Evolutionary conservation across 306 rosid species (phyloP), one percentile per base, ranked within the genome.

Genomic region (Rosa persica): DNA sequence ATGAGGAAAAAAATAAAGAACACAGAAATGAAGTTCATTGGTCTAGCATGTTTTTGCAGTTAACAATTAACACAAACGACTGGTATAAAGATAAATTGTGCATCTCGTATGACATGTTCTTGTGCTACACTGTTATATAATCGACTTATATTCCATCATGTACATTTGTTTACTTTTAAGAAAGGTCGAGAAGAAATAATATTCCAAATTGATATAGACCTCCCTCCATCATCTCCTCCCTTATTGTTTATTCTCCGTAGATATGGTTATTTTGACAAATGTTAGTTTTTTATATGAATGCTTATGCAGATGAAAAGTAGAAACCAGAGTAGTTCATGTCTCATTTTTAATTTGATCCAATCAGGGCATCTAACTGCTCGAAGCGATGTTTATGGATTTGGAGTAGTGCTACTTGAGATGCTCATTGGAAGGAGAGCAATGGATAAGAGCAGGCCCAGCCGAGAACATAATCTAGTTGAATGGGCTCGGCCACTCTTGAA

Each of bases 281-380:
- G n/a, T 36, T 23, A 36, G 70, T 36, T 19, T 16, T 65, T 65
- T 17, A 39, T 67, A 40, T 66, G 27, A 67, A 67, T 67, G 39
- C 36, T 7, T n/a, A n/a, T 40, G 47, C n/a, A 55, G 39, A 38
- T 73, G 65, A 73, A 55, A 73, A 55, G 36, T 55, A 23, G 72
- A 34, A 60, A 54, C 42, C 72, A 30, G 48, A 55, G 23, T 80
- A 67, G 64, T 40, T 16, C 81, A 67, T 72, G 66, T 66, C 81
- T 75, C 60, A 83, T 70, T 78, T 68, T 72, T 22, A 17, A 55
- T 13, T 83, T 67, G 49, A 82, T 82, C 17, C 75, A 48, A 72
- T 76, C 95, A 93, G 98, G 98, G 73, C 98, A 93, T 91, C 82
- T 93, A 80, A 93, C 98, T 0, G 97, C 98, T 79, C 88, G 98